Evolutionary conservation across 1,139 yeast species (phyloP).

Genomic region (Saccharomyces hybrid): DNA sequence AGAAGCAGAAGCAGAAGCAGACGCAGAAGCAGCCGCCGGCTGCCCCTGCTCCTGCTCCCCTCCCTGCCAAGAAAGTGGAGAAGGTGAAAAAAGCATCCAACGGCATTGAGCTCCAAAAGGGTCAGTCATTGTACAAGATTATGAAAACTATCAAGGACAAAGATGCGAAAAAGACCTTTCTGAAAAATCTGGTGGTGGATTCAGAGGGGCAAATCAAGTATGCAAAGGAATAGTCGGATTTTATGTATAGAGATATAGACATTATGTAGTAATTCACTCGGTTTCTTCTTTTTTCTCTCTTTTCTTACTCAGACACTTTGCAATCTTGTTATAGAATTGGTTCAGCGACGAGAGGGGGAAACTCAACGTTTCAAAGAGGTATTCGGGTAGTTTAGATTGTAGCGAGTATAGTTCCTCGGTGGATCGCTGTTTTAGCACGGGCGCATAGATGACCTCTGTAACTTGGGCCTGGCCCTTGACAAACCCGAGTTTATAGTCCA

Average conservation of each 20-base stretch:
- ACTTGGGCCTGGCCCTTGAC: constrained; percentile 15
- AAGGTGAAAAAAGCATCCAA: constrained; percentile 9
- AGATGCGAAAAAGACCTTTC: constrained; percentile 33
- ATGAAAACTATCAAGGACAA: constrained; percentile 31
- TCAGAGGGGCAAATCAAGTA: constrained; percentile 24
- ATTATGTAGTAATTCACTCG: not conserved
- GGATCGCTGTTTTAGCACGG: constrained; percentile 27
- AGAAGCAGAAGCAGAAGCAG: constrained; percentile 15
- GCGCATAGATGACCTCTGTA: constrained; percentile 32
- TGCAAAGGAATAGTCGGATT: not conserved
- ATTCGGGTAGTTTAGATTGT: constrained; percentile 46
- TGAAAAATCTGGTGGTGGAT: constrained; percentile 32
- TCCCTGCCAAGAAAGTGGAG: constrained; percentile 7
- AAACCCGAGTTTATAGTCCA: constrained; percentile 32
- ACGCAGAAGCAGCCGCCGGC: constrained; percentile 1
- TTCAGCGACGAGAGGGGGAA: constrained; percentile 52
- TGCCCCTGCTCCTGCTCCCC: not conserved
- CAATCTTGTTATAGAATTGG: constrained; percentile 50
- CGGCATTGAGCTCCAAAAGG: constrained; percentile 24
- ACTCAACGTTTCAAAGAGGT: constrained; percentile 49
- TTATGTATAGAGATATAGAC: not conserved
- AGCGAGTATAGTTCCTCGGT: constrained; percentile 33
- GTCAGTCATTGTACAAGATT: constrained; percentile 34
- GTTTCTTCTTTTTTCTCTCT: constrained; percentile 4
- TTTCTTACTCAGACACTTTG: constrained; percentile 43